Percentiles rank a stretch among this genome's conserved stretches.
phyloP scores from a whole-genome alignment of 441 rosid genomes.

The Mallotus repandus region DNA sequence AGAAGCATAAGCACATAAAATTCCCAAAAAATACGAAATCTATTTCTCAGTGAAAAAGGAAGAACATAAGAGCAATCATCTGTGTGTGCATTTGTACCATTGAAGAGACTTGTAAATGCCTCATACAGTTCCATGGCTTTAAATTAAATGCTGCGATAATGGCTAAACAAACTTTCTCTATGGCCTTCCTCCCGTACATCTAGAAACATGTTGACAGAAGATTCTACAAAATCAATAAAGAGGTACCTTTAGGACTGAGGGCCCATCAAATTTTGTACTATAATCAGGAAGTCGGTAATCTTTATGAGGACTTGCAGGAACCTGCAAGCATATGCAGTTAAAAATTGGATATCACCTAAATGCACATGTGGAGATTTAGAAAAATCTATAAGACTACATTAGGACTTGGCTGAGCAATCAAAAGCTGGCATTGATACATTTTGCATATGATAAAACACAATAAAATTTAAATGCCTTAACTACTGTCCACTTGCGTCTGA shows the following conservation, averaged over 20 bases:
- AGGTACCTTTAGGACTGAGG: conserved; percentile 38
- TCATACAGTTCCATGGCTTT: too few species aligned
- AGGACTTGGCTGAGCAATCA: not conserved
- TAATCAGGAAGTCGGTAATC: conserved; percentile 20
- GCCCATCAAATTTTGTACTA: conserved; percentile 37
- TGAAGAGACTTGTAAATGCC: not conserved
- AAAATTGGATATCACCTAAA: not conserved
- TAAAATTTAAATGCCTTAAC: not conserved
- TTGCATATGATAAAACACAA: too few species aligned
- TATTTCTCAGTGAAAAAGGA: not conserved
- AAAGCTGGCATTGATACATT: not conserved
- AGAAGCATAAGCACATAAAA: conserved; percentile 2
- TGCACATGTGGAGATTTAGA: not conserved
- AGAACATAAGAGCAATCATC: not conserved
- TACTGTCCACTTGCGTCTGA: not conserved
- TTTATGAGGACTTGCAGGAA: conserved; percentile 24
- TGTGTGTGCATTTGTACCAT: not conserved
- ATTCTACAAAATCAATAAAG: conserved; percentile 11
- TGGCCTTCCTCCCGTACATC: not conserved
- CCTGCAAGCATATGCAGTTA: conserved; percentile 27
- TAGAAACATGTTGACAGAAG: not conserved
- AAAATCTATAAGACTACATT: not conserved
- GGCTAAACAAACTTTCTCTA: not conserved
- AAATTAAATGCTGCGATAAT: not conserved
- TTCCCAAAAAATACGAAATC: not conserved